A percentile compares a stretch with the other conserved stretches of the same genome.
These are phyloP conservation scores for Claviceps humidiphila DNA, from an alignment of 2,329 filamentous ascomycete species.

Conservation along the genomic window DNA sequence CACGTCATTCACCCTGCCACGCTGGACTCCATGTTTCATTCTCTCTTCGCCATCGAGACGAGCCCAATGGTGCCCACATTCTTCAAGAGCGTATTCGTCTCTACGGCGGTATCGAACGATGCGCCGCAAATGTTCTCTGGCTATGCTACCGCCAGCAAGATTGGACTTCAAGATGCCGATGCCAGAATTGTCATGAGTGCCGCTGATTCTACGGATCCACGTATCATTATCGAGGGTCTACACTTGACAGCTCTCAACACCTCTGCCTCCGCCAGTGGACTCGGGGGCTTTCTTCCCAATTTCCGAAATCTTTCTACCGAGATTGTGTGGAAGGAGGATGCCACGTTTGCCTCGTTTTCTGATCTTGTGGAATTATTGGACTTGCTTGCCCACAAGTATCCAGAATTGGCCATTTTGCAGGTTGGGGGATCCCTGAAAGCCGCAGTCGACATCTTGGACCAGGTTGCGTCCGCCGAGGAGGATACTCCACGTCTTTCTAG, in stretches of 20 bases:
- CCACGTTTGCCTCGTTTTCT: conserved; percentile 11
- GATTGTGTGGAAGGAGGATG: conserved; percentile 33
- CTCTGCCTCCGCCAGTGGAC: conserved; percentile 11
- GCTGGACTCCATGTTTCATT: conserved; percentile 43
- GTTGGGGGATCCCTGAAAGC: conserved; percentile 17
- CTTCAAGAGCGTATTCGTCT: conserved; percentile 33
- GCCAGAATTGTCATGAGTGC: conserved; percentile 32
- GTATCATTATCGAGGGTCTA: conserved; percentile 32
- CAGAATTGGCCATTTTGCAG: conserved; percentile 26
- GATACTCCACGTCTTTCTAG: conserved; percentile 21
- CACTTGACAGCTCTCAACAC: conserved; percentile 24
- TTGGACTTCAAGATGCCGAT: conserved; percentile 23
- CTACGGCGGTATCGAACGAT: conserved; percentile 21
- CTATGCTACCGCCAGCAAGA: conserved; percentile 24
- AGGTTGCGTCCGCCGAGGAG: conserved; percentile 10
- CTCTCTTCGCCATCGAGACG: conserved; percentile 31
- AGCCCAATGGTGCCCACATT: conserved; percentile 36
- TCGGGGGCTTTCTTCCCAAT: conserved; percentile 30
- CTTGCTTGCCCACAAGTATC: conserved; percentile 25
- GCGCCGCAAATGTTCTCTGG: conserved; percentile 25
- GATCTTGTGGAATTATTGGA: conserved; percentile 16
- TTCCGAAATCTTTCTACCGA: conserved; percentile 36
- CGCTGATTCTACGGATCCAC: conserved; percentile 16
- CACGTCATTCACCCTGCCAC: conserved; percentile 46
- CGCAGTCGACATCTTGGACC: conserved; percentile 13